Evolutionary conservation across 352 stramenopile genomes (phyloP).

Genomic region (Pythium coloratum): DNA sequence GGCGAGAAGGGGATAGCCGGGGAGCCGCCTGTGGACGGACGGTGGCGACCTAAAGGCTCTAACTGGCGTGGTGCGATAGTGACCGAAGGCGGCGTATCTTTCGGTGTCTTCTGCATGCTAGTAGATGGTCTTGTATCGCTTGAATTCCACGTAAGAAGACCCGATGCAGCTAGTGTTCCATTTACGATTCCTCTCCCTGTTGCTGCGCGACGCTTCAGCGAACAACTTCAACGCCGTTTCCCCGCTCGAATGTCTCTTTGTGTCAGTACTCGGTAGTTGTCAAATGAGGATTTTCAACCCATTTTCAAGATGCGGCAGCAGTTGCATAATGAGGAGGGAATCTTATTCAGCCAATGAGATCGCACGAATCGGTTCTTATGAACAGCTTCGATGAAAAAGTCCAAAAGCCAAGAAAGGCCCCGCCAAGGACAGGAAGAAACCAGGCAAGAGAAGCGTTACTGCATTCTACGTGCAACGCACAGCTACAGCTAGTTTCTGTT

Average conservation of each 20-base stretch:
- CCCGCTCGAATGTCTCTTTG: neutral
- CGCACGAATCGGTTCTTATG: constrained; percentile 23
- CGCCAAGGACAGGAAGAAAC: neutral
- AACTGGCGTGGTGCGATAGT: constrained; percentile 25
- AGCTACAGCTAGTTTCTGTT: neutral
- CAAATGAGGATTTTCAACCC: neutral
- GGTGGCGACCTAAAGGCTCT: constrained; percentile 21
- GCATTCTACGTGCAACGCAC: neutral
- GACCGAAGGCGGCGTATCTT: neutral
- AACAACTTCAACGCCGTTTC: constrained; percentile 1
- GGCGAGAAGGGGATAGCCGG: constrained; percentile 5
- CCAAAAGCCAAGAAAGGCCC: neutral
- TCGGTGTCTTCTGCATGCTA: neutral
- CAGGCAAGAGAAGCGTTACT: neutral
- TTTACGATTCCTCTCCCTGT: neutral
- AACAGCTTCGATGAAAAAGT: constrained; percentile 8
- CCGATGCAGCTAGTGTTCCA: neutral
- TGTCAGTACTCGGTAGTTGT: constrained; percentile 8
- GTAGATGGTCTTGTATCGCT: neutral
- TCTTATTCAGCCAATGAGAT: constrained; percentile 24
- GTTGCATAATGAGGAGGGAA: constrained; percentile 8
- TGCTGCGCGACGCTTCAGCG: neutral
- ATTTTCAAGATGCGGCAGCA: neutral
- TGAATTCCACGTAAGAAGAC: neutral
- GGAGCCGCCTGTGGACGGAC: neutral